A percentile compares a stretch with the other conserved stretches of the same genome.
These are phyloP conservation scores for Cercospora sp. DNA, from an alignment of 2,329 filamentous ascomycete genomes.

Conservation along the genomic window DNA sequence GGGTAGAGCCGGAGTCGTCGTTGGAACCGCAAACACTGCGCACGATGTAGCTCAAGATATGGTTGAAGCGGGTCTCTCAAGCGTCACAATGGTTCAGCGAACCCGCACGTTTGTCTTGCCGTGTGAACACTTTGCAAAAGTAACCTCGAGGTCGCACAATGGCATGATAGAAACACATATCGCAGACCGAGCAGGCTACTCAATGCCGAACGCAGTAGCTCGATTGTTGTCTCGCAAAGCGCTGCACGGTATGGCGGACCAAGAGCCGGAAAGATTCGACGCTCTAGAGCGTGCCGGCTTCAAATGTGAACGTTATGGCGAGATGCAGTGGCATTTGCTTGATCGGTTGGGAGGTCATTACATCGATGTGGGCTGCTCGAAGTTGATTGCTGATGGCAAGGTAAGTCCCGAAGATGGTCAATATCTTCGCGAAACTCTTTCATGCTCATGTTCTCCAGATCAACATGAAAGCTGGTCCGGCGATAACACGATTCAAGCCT, in stretches of 20 bases:
- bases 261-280: constrained; percentile 42
- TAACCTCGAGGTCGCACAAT: constrained; percentile 23
- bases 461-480: neutral
- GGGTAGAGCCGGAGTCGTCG: constrained; percentile 43
- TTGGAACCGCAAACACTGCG: constrained; percentile 49
- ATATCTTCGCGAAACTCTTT: no score
- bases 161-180: constrained; percentile 13
- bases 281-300: constrained; percentile 45
- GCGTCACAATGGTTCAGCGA: constrained; percentile 48
- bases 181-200: constrained; percentile 26
- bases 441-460: constrained; percentile 33
- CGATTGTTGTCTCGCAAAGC: constrained; percentile 36
- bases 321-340: constrained; percentile 42
- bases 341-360: constrained; percentile 50
- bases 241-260: constrained; percentile 35
- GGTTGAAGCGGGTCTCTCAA: constrained; percentile 42
- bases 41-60: constrained; percentile 52
- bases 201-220: constrained; percentile 32
- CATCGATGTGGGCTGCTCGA: constrained; percentile 47
- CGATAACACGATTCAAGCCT: neutral
- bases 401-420: no score
- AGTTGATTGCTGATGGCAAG: constrained; percentile 43
- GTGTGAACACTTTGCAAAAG: constrained; percentile 8
- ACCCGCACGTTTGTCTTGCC: constrained; percentile 37
- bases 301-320: constrained; percentile 39